Percentiles rank a stretch among this genome's conserved stretches.
These are phyloP conservation scores for Aspergillus pseudoviridinutans DNA, from an alignment of 2,329 filamentous ascomycete genomes.

Conservation along the genomic window DNA sequence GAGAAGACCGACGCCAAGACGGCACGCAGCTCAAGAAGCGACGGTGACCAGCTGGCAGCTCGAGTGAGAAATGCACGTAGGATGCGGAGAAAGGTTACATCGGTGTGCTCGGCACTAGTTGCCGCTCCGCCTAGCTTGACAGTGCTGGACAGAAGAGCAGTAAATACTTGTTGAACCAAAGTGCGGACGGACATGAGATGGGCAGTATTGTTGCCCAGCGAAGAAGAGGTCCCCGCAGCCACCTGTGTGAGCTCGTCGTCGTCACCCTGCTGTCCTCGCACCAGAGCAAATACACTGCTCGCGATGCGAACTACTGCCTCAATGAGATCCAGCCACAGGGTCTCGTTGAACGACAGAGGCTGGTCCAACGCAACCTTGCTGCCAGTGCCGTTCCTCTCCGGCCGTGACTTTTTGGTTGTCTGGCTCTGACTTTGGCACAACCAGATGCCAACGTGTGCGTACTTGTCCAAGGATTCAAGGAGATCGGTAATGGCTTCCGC, in stretches of 20 bases:
- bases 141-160: conserved; percentile 73
- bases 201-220: conserved; percentile 20
- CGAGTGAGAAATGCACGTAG: conserved; percentile 82
- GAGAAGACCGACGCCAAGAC: conserved; percentile 89
- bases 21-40: conserved; percentile 76
- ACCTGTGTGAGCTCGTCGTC: conserved; percentile 15
- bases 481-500: conserved; percentile 69
- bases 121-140: conserved; percentile 44
- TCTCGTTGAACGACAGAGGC: conserved; percentile 57
- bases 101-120: conserved; percentile 38
- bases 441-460: conserved; percentile 91
- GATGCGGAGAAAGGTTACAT: conserved; percentile 81
- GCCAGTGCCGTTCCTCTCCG: conserved; percentile 31
- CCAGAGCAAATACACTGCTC: conserved; percentile 56
- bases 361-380: conserved; percentile 49
- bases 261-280: conserved; percentile 38
- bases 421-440: conserved; percentile 83
- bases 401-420: conserved; percentile 40
- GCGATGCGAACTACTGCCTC: conserved; percentile 62
- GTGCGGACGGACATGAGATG: conserved; percentile 67
- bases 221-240: conserved; percentile 7
- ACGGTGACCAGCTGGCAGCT: conserved; percentile 76
- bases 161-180: conserved; percentile 87
- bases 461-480: conserved; percentile 77
- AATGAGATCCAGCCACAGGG: conserved; percentile 63